Conservation (phyloP, 2,329 filamentous ascomycete genomes). For the Talaromyces sp. region DNA sequence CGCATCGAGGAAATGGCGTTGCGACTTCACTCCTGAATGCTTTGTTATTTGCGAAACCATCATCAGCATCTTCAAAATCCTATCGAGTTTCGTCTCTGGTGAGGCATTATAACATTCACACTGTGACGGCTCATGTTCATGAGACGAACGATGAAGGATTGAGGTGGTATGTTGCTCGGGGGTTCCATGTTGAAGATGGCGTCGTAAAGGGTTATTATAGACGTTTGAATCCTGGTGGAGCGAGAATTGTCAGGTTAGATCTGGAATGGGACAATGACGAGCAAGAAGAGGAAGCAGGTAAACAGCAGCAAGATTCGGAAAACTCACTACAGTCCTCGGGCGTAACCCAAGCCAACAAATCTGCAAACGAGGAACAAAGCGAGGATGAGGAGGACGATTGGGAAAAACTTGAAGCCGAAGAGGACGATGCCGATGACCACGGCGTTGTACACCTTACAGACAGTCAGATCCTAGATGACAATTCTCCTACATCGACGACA, state of each 20-base stretch:
- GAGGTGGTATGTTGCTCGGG: slow-evolving; percentile 59
- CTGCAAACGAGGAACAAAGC: not conserved
- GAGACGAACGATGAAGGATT: slow-evolving; percentile 59
- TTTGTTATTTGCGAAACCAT: slow-evolving; percentile 30
- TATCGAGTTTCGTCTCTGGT: slow-evolving; percentile 37
- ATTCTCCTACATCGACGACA: slow-evolving; percentile 13
- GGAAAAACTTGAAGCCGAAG: slow-evolving; percentile 41
- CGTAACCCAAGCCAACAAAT: not conserved
- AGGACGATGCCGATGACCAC: slow-evolving; percentile 33
- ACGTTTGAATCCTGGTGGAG: slow-evolving; percentile 55
- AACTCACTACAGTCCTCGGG: not conserved
- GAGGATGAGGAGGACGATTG: slow-evolving; percentile 34
- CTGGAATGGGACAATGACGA: slow-evolving; percentile 31
- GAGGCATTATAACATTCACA: slow-evolving; percentile 49
- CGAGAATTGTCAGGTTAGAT: slow-evolving; percentile 48
- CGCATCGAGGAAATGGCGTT: slow-evolving; percentile 57
- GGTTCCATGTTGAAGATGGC: slow-evolving; percentile 51
- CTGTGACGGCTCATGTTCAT: slow-evolving; percentile 62
- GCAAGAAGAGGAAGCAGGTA: slow-evolving; percentile 2
- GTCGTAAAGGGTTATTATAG: slow-evolving; percentile 59
- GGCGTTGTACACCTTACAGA: slow-evolving; percentile 33
- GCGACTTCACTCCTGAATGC: slow-evolving; percentile 54
- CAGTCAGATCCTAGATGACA: slow-evolving; percentile 29
- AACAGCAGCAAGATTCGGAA: not conserved
- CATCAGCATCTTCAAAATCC: slow-evolving; percentile 15